Base-by-base conservation (phyloP, 1,284 basidiomycete species). In the Entoloma clypeatum region DNA sequence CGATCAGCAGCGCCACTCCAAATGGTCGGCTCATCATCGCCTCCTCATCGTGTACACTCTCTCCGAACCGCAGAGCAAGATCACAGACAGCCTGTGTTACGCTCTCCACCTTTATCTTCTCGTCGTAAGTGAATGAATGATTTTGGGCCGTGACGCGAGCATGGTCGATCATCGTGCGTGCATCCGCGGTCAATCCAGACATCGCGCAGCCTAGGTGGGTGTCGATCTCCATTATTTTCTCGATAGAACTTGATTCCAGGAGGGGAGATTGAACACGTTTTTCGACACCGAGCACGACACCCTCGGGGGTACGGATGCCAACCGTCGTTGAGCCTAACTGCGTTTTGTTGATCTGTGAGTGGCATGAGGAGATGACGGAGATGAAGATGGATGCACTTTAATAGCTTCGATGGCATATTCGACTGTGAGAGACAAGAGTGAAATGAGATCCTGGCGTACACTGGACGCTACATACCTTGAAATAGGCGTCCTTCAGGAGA, bases 171-270 rank as follows among this genome's bases (percentile, higher is more conserved):
- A 99, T 99, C 32, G 96, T 99, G 52, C 96, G 80, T 37, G 96
- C 96, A 67, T 99, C 96, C 39, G 96, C 96, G 23, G 92, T 96
- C 50, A 99, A 77, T 16, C 95, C 95, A 42, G 91, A 94, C 93
- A 99, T 98, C 41, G 96, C 96, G 55, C 94, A 97, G 13, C 93
- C 96, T 41, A 99, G 79, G 68, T 99, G 96, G 11, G 68, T 60
- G 69, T 99, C 96, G 57, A 99, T 97, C 72, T 99, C 95, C 94
- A 99, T 98, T 63, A 99, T 99, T 75, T 99, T 99, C 64, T 99
- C 96, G 61, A 99, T 95, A 42, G 92, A 94, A 49, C 82, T 89
- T 13, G 91, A 84, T 71, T 98, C 96, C 53, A 99, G 82, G 41
- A 99, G 79, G 17, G 92, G 89, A 0, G 94, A 98, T 67, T 97